Evolutionary conservation across 192 early-diverging fungal genomes (phyloP), one percentile per base, ranked within the genome.

Genomic region (Coemansia sp.): DNA sequence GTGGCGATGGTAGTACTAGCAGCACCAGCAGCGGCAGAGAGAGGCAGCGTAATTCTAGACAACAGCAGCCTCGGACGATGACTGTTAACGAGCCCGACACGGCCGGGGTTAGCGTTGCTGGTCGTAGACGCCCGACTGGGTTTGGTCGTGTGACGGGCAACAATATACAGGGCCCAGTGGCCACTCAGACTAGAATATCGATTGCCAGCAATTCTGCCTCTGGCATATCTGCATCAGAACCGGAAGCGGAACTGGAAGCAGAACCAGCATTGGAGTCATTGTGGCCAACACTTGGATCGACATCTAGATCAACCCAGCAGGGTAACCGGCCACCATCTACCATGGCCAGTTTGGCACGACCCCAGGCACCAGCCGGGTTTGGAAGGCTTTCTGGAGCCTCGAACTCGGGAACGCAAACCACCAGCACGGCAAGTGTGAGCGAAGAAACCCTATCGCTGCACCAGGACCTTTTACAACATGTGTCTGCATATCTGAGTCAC

Each of bases 401-500:
- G 5, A 10, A 13, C 4, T 20, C 23, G 3, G 11, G 23, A 0
- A 5, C 65, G 0, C 36, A 54, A 15, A 19, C 32, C 0, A n/a
- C 56, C 15, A 38, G 25, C 10, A 33, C 20, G 0, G 19, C 15
- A 4, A 25, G 13, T 52, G 58, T 66, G 17, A 50, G 33, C 20
- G 33, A 68, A 4, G 76, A 78, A 40, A 69, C 61, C 1, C 53
- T 72, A 29, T 63, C 66, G 3, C 42, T 57, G 9, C 73, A 80
- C 61, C 71, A 80, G 32, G 73, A 75, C 36, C 69, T 80, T n/a
- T 57, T 80, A 34, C 71, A 80, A 48, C 71, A 67, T 15, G 77
- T 80, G 3, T 80, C 77, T 19, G 66, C 77, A 14, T 80, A 75
- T 25, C 45, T 80, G 61, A 80, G 77, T 23, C 77, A 80, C 40